Evolutionary conservation across 441 rosid species (phyloP).

Genomic region (Erodium moschatum): DNA sequence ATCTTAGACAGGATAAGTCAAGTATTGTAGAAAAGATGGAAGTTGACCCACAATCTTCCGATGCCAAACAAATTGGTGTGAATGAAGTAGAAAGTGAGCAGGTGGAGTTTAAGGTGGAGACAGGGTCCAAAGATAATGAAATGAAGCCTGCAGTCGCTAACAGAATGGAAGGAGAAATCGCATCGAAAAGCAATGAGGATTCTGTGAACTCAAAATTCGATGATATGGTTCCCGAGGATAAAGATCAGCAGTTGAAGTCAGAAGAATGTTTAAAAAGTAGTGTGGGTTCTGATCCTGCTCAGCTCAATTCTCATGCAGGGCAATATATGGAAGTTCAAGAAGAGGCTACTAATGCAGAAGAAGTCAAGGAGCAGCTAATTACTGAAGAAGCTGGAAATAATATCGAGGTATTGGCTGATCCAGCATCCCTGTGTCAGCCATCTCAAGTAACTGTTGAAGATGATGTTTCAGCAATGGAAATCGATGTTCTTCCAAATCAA

Average conservation of each 20-base stretch:
- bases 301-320: background rate
- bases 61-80: background rate
- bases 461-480: slow-evolving; percentile 11
- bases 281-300: slow-evolving; percentile 1
- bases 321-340: background rate
- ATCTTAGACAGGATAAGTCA: background rate
- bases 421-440: background rate
- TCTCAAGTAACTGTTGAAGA: slow-evolving; percentile 11
- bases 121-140: background rate
- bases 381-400: background rate
- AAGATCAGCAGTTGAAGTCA: background rate
- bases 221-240: background rate
- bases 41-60: background rate
- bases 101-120: background rate
- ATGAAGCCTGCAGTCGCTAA: background rate
- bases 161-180: background rate
- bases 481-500: slow-evolving; percentile 11
- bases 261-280: slow-evolving; percentile 14
- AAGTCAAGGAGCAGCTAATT: background rate
- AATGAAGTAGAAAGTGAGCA: background rate
- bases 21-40: background rate
- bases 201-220: background rate
- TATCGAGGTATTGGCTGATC: background rate
- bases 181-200: slow-evolving; percentile 1
- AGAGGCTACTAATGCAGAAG: background rate